Base-by-base conservation (phyloP, 768 basidiomycete genomes). In the Collybiopsis confluens region DNA sequence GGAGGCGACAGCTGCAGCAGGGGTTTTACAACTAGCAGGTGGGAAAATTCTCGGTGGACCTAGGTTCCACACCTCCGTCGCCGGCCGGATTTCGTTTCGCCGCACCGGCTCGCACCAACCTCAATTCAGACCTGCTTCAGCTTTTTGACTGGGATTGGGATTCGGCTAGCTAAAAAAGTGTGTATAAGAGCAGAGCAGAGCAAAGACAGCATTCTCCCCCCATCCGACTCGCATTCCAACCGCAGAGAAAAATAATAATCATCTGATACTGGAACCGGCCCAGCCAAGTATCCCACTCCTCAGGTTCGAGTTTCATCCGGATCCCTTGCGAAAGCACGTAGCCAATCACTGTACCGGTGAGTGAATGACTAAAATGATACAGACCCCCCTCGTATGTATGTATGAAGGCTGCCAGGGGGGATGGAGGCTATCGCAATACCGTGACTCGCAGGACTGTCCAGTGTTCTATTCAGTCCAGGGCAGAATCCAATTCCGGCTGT, bases 11-110 rank as follows among this genome's bases (percentile, higher is more conserved):
- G 46, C 23, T 30, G 42, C n/a, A n/a, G 35, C 33, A 48, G 21
- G 23, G 43, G n/a, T 42, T 53, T 52, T 27, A 27, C 40, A 43
- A 40, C 28, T 52, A 16, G 51, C 51, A 15, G 51, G 52, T 54
- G 54, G 30, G 54, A 54, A 54, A 15, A 20, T 54, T 18, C 18
- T 24, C 8, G 51, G 38, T 40, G n/a, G n/a, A 30, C 51, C 27
- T 37, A 40, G 51, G 20, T 30, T 24, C 26, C 27, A 4, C 41
- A 23, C 40, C n/a, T 20, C 51, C 38, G 40, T 20, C 24, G 21
- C 21, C 26, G 38, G 24, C 51, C 51, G 38, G 8, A 13, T 52
- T n/a, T 18, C 16, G n/a, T 28, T 45, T 15, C 44, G n/a, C 21
- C 44, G 24, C 24, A 40, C 38, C 8, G 38, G n/a, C n/a, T n/a